Conservation (phyloP, 352 stramenopile genomes). For the Phytophthora uliginosa region DNA sequence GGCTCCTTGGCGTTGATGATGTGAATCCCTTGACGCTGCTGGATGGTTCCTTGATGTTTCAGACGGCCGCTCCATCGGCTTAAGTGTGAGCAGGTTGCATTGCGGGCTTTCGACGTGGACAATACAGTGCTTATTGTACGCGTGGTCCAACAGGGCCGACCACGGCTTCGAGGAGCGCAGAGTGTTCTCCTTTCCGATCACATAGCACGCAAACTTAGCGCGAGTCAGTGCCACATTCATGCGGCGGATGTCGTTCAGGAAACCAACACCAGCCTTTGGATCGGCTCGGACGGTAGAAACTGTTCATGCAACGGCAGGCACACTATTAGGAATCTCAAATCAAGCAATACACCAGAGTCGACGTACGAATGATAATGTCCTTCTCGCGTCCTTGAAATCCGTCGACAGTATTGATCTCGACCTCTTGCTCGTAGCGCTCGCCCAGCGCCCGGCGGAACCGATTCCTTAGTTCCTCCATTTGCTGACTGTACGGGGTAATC, state of each 20-base stretch:
- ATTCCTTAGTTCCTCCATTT: constrained; percentile 88
- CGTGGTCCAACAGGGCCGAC: constrained; percentile 81
- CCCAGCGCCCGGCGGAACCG: constrained; percentile 68
- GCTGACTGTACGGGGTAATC: constrained; percentile 92
- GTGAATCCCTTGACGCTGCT: constrained; percentile 20
- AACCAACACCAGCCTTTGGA: constrained; percentile 84
- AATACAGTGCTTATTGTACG: constrained; percentile 70
- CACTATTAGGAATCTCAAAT: constrained; percentile 20
- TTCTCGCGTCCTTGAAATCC: constrained; percentile 94
- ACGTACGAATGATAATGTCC: constrained; percentile 93
- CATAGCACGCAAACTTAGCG: constrained; percentile 91
- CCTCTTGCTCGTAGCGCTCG: constrained; percentile 80
- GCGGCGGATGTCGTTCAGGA: constrained; percentile 90
- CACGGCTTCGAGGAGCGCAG: constrained; percentile 89
- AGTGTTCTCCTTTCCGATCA: constrained; percentile 87
- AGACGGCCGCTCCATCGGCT: constrained; percentile 60
- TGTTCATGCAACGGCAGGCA: constrained; percentile 34
- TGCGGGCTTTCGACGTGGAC: constrained; percentile 86
- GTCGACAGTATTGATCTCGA: constrained; percentile 95
- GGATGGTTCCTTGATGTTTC: constrained; percentile 25
- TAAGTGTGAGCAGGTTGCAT: constrained; percentile 80
- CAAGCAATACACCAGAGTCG: not conserved
- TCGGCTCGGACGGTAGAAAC: constrained; percentile 91
- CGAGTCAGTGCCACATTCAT: constrained; percentile 93
- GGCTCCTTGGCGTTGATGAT: constrained; percentile 31